Conservation (phyloP, 2,329 filamentous ascomycete species). For the Fusarium equiseti region DNA sequence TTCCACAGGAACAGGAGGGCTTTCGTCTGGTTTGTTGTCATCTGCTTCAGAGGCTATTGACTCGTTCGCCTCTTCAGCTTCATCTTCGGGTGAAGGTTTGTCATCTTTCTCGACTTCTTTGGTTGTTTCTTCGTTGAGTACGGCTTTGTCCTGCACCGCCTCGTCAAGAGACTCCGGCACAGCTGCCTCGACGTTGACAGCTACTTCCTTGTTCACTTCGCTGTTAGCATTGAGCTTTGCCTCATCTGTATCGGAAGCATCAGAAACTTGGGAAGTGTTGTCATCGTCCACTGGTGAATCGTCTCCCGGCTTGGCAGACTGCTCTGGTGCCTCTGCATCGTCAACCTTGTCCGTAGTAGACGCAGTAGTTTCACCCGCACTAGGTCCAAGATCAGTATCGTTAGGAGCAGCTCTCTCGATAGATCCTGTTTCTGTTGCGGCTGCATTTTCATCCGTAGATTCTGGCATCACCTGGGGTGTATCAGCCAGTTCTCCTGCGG, state of each 20-base stretch:
- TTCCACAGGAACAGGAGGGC: slow-evolving; percentile 3
- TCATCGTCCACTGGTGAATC: slow-evolving; percentile 6
- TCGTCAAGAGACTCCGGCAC: slow-evolving; percentile 11
- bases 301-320: neutral
- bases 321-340: slow-evolving; percentile 18
- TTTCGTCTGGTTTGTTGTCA: slow-evolving; percentile 18
- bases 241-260: slow-evolving; percentile 13
- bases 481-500: neutral
- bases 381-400: neutral
- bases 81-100: neutral
- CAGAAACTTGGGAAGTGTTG: slow-evolving; percentile 5
- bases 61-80: slow-evolving; percentile 16
- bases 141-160: slow-evolving; percentile 1
- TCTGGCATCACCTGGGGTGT: slow-evolving; percentile 6
- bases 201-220: slow-evolving; percentile 9
- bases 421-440: neutral
- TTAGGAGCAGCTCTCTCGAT: neutral
- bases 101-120: slow-evolving; percentile 20
- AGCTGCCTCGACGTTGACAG: slow-evolving; percentile 4
- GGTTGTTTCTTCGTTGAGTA: slow-evolving; percentile 3
- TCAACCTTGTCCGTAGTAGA: slow-evolving; percentile 1
- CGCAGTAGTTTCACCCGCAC: neutral
- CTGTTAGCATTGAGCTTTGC: slow-evolving; percentile 15
- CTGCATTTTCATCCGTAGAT: slow-evolving; percentile 13
- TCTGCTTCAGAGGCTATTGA: neutral